Evolutionary conservation across 73 alveolate species (phyloP), one percentile per base, ranked within the genome.

Genomic region (Paramecium pentaurelia): DNA sequence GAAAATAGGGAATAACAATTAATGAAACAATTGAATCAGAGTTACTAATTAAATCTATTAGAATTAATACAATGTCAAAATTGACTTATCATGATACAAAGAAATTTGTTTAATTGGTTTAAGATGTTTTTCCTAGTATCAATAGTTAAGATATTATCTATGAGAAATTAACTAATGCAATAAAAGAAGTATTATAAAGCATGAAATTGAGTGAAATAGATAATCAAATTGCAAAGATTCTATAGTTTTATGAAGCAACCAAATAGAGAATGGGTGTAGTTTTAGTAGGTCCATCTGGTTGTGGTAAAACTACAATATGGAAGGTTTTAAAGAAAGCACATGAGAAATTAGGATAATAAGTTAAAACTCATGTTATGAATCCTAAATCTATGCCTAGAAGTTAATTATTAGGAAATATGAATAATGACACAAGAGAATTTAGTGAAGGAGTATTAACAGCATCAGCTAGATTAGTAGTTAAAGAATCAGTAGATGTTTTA

Each of bases 281-380:
- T 85, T 95, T 99, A 36, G 99, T 99, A 16, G 99, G 99, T 1
- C 99, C 99, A 2, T 99, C 99, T 0, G 99, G 99, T 9, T 99
- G 99, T 80, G 99, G 99, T 59, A 99, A 99, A 86, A 96, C 99
- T 27, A 98, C 99, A 4, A 99, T 99, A 30, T 99, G 99, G 99
- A 99, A 96, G 90, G 96, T 97, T 18, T 95, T 99, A 64, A 97
- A 97, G 92, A 96, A 96, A 70, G 99, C 99, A 20, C 98, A 98
- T 93, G 99, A 97, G 86, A 99, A 98, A 95, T 95, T 98, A 93
- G 97, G 97, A 51, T 96, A 97, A 93, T 89, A 95, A 86, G 96
- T 94, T 9, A 95, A 88, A 45, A 96, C 97, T 38, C 99, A 98
- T 94, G 98, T 98, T 1, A 98, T 99, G 98, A 99, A 99, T 92